Percentiles rank a stretch among this genome's conserved stretches.
Evolutionary conservation across 257 asterid genomes (phyloP).

Genomic region (Solanum ossicruentum): DNA sequence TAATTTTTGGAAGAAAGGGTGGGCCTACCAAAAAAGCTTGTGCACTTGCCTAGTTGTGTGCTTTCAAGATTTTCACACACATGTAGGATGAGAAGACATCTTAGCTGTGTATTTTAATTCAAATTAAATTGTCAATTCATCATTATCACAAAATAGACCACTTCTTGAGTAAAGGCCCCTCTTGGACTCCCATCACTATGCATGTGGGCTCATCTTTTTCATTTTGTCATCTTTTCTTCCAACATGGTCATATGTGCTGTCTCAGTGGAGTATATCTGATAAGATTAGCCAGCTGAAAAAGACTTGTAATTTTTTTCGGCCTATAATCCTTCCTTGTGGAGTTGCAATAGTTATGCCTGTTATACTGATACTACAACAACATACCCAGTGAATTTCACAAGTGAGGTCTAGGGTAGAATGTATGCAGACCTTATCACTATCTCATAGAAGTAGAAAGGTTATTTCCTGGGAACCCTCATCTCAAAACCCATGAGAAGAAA

Average conservation of each 20-base stretch:
- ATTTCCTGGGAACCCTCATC: too few species aligned
- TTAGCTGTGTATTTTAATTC: not conserved
- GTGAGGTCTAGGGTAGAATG: too few species aligned
- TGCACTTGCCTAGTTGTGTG: not conserved
- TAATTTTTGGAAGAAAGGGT: not conserved
- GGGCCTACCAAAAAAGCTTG: too few species aligned
- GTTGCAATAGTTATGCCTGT: constrained; percentile 10
- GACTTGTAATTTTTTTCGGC: constrained; percentile 11
- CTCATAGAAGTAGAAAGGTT: too few species aligned
- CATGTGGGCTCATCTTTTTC: constrained; percentile 26
- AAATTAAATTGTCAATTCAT: not conserved
- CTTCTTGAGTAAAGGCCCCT: constrained; percentile 18
- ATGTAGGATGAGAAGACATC: not conserved
- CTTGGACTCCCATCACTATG: constrained; percentile 26
- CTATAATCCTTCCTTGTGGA: constrained; percentile 13
- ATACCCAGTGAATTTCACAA: too few species aligned
- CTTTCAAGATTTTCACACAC: not conserved
- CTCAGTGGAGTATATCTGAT: constrained; percentile 35
- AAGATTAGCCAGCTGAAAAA: constrained; percentile 43
- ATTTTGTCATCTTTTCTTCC: constrained; percentile 30
- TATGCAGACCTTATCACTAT: too few species aligned
- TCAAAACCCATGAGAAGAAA: too few species aligned
- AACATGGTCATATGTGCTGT: constrained; percentile 45
- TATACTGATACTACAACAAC: not conserved
- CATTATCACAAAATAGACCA: not conserved